Percentiles rank a stretch among this genome's conserved stretches.
phyloP scores from a whole-genome alignment of 2,329 filamentous ascomycete genomes.

The Nannizziopsis arthrosporioides region DNA sequence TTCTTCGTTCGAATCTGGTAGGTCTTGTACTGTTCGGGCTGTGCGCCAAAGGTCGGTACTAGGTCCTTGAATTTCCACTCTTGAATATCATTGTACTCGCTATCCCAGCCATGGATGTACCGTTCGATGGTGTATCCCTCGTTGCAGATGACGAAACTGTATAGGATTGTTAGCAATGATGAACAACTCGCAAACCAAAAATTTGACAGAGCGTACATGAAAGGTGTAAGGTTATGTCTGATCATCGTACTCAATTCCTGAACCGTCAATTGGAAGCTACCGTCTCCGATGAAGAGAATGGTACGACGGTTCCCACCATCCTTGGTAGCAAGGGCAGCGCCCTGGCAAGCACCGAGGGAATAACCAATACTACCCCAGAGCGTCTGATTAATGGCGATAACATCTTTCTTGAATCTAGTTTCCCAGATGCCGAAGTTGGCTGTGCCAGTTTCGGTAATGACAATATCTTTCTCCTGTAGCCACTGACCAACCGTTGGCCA shows the following conservation, averaged over 20 bases:
- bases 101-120: conserved; percentile 68
- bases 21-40: conserved; percentile 45
- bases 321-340: conserved; percentile 42
- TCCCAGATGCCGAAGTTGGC: conserved; percentile 44
- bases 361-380: conserved; percentile 52
- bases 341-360: conserved; percentile 47
- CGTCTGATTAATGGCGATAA: conserved; percentile 40
- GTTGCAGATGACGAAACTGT: conserved; percentile 62
- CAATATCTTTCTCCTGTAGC: conserved; percentile 42
- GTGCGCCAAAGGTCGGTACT: conserved; percentile 53
- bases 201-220: conserved; percentile 46
- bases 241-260: conserved; percentile 79
- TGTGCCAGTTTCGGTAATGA: conserved; percentile 50
- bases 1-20: conserved; percentile 55
- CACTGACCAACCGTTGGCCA: conserved; percentile 40
- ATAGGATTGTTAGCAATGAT: not conserved
- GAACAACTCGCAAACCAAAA: not conserved
- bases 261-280: conserved; percentile 69
- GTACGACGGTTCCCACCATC: conserved; percentile 41
- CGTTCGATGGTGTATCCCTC: conserved; percentile 78
- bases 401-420: conserved; percentile 40
- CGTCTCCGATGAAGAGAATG: conserved; percentile 74
- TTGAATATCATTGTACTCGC: conserved; percentile 64
- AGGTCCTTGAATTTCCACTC: conserved; percentile 61
- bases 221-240: conserved; percentile 55